A percentile compares a stretch with the other conserved stretches of the same genome.
Conservation (phyloP, 2,329 filamentous ascomycete species). For the Aulographum hederae region DNA sequence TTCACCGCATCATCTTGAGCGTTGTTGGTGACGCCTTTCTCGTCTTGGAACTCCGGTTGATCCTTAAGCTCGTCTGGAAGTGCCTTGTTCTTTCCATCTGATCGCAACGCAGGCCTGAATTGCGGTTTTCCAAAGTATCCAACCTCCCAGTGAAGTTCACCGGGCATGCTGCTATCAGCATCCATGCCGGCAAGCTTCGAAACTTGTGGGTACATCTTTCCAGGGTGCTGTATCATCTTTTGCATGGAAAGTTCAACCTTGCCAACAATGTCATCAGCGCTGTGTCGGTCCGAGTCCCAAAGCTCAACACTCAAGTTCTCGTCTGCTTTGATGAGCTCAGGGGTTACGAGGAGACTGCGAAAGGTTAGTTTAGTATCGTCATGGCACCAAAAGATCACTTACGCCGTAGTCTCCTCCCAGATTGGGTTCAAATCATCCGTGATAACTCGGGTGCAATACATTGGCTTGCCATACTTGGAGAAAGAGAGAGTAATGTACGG, state of each 20-base stretch:
- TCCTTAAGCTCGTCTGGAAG: constrained; percentile 58
- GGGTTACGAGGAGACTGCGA: constrained; percentile 53
- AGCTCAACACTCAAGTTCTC: constrained; percentile 87
- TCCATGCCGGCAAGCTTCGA: constrained; percentile 72
- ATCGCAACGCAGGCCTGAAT: constrained; percentile 67
- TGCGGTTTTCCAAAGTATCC: constrained; percentile 87
- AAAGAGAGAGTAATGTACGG: constrained; percentile 91
- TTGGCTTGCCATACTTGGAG: constrained; percentile 92
- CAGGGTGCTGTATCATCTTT: constrained; percentile 85
- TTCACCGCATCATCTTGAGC: constrained; percentile 67
- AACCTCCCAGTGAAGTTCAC: constrained; percentile 88
- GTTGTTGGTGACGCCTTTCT: constrained; percentile 61
- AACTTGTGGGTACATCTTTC: constrained; percentile 78
- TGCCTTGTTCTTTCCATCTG: constrained; percentile 66
- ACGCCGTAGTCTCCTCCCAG: constrained; percentile 77
- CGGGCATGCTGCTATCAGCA: constrained; percentile 74
- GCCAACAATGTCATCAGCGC: constrained; percentile 85
- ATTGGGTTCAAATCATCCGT: constrained; percentile 86
- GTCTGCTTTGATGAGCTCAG: constrained; percentile 80
- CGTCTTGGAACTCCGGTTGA: constrained; percentile 63
- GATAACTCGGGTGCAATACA: constrained; percentile 94
- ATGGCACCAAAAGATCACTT: no score
- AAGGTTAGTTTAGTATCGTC: constrained; percentile 21
- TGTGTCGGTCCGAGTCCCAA: constrained; percentile 88
- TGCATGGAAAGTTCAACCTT: constrained; percentile 89